Evolutionary conservation across 495 filamentous ascomycete genomes (phyloP).

Genomic region (Xylaria scruposa): DNA sequence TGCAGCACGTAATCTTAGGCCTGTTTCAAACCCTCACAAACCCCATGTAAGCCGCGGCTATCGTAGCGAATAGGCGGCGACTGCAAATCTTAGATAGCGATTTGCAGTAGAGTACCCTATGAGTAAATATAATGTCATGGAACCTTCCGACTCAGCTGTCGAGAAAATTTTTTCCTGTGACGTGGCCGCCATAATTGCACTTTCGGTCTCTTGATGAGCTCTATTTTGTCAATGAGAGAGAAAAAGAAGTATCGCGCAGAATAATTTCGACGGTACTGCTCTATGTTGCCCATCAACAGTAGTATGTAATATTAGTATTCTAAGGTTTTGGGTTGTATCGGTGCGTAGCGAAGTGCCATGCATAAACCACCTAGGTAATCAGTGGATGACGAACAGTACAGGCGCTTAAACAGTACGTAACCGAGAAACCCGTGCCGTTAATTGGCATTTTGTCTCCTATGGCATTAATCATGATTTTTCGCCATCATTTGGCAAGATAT

Average conservation of each 20-base stretch:
- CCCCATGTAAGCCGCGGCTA: background rate
- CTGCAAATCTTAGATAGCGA: background rate
- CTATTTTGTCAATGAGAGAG: background rate
- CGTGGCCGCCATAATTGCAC: constrained; percentile 12
- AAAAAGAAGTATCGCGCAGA: background rate
- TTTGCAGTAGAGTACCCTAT: background rate
- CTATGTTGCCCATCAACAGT: background rate
- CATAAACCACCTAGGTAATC: background rate
- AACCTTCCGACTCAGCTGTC: background rate
- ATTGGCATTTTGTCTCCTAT: background rate
- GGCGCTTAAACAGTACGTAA: background rate
- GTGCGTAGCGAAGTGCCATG: constrained; percentile 1
- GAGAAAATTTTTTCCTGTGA: constrained; percentile 5
- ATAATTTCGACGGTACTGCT: background rate
- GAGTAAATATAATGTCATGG: background rate
- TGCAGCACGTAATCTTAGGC: constrained; percentile 1
- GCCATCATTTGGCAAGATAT: background rate
- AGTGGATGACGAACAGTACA: background rate
- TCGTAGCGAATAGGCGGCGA: background rate
- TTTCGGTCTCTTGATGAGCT: background rate
- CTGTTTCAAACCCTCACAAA: background rate
- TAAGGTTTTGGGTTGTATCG: background rate
- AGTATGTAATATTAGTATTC: background rate
- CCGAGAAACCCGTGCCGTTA: background rate
- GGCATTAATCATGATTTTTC: background rate